These are phyloP conservation scores for Botrytis pseudocinerea DNA, from an alignment of 2,329 filamentous ascomycete species.

Conservation along the genomic window DNA sequence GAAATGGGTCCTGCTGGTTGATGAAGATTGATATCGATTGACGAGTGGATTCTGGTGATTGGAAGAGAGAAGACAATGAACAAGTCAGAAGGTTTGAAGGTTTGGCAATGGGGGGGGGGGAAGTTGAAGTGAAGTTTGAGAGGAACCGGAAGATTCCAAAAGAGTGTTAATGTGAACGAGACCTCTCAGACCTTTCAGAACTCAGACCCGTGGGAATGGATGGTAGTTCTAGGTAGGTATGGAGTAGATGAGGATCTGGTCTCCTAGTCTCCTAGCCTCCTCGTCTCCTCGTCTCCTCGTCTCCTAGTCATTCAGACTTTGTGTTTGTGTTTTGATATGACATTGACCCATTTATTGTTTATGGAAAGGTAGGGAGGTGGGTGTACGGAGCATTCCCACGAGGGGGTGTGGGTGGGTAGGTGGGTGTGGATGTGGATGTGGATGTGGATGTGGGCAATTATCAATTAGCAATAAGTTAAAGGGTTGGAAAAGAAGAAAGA, in stretches of 20 bases:
- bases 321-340: constrained; percentile 15
- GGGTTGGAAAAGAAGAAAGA: background rate
- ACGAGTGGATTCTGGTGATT: constrained; percentile 7
- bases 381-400: background rate
- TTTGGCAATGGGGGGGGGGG: background rate
- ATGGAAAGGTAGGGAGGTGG: too few relatives aligned
- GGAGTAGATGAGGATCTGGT: background rate
- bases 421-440: background rate
- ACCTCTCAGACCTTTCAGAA: background rate
- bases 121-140: background rate
- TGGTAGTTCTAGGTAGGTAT: background rate
- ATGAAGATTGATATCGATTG: constrained; percentile 20
- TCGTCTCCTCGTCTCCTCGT: background rate
- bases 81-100: constrained; percentile 22
- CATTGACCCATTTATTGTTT: background rate
- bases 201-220: constrained; percentile 5
- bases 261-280: background rate
- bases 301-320: background rate
- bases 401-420: background rate
- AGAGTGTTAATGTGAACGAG: background rate
- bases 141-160: background rate
- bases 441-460: background rate
- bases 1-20: background rate
- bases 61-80: background rate
- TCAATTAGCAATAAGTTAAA: background rate